phyloP scores from a whole-genome alignment of 2,329 filamentous ascomycete species.

The Botryotinia globosa region DNA sequence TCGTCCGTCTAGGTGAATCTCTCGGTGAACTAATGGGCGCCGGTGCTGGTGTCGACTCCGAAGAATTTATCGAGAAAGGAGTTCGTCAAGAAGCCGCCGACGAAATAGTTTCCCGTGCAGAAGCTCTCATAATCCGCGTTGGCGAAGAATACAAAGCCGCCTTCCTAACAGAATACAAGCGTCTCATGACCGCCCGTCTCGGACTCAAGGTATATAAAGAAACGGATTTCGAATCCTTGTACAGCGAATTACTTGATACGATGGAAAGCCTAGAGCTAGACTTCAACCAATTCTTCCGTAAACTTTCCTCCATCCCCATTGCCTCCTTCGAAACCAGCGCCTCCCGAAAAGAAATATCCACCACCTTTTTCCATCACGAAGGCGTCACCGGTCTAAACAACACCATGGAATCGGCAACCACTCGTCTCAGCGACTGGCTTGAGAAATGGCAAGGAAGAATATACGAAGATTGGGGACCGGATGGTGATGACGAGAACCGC shows the following conservation, averaged over 20 bases:
- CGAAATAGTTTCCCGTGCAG: slow-evolving; percentile 73
- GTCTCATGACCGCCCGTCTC: slow-evolving; percentile 74
- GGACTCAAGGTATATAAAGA: slow-evolving; percentile 70
- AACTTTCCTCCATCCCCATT: slow-evolving; percentile 63
- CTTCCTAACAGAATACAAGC: slow-evolving; percentile 87
- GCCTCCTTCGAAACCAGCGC: slow-evolving; percentile 63
- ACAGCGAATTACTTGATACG: slow-evolving; percentile 77
- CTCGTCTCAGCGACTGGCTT: slow-evolving; percentile 74
- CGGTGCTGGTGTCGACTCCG: slow-evolving; percentile 67
- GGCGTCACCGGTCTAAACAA: slow-evolving; percentile 56
- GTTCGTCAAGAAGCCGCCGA: slow-evolving; percentile 66
- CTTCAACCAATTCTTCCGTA: slow-evolving; percentile 91
- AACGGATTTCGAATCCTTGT: slow-evolving; percentile 74
- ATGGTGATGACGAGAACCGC: slow-evolving; percentile 52
- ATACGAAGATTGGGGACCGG: slow-evolving; percentile 70
- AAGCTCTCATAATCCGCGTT: slow-evolving; percentile 74
- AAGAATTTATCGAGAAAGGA: slow-evolving; percentile 68
- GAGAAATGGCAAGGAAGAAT: slow-evolving; percentile 71
- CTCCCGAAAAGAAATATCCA: slow-evolving; percentile 60
- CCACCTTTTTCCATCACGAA: slow-evolving; percentile 77
- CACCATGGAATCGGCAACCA: slow-evolving; percentile 62
- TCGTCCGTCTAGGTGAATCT: slow-evolving; percentile 85
- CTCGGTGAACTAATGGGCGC: slow-evolving; percentile 85
- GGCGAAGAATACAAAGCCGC: slow-evolving; percentile 87
- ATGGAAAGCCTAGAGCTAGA: slow-evolving; percentile 82